A percentile compares a stretch with the other conserved stretches of the same genome.
Evolutionary conservation across 768 basidiomycete species (phyloP).

Genomic region (Rhizopogon salebrosus): DNA sequence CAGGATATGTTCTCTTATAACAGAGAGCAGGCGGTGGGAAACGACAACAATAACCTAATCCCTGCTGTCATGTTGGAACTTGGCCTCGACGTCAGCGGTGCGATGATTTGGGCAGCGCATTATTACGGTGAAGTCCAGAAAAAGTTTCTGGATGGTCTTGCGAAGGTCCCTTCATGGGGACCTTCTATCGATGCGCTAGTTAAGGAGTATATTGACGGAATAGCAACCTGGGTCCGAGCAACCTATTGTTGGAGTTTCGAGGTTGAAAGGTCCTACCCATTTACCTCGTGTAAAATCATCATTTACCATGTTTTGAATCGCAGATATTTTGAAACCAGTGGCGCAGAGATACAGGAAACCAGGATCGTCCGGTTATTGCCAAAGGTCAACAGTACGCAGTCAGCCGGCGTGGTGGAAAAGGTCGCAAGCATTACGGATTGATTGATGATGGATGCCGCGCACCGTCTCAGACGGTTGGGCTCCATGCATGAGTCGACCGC

Average conservation of each 20-base stretch:
- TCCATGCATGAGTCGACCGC: too few species aligned
- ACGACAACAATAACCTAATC: conserved; percentile 30
- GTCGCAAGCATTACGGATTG: not conserved
- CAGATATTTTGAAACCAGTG: conserved; percentile 26
- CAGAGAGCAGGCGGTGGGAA: conserved; percentile 28
- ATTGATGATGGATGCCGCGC: not conserved
- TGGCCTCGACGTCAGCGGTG: conserved; percentile 18
- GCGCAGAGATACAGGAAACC: conserved; percentile 16
- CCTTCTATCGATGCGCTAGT: conserved; percentile 18
- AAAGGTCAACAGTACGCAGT: not conserved
- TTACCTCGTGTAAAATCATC: not conserved
- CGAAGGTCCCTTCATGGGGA: conserved; percentile 23
- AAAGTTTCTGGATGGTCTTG: conserved; percentile 17
- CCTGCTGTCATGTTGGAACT: conserved; percentile 28
- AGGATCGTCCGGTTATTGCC: conserved; percentile 8
- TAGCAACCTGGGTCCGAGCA: conserved; percentile 24
- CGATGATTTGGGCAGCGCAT: conserved; percentile 20
- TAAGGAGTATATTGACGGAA: conserved; percentile 15
- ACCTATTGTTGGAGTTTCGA: conserved; percentile 27
- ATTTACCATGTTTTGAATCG: not conserved
- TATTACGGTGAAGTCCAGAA: conserved; percentile 8
- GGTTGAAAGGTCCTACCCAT: not conserved
- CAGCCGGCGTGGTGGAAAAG: not conserved
- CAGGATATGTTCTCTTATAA: conserved; percentile 34
- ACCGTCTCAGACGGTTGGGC: too few species aligned